Percentiles rank a stretch among this genome's conserved stretches.
Evolutionary conservation across 148 eudicot species (phyloP).

Genomic region (Polygonum aviculare): DNA sequence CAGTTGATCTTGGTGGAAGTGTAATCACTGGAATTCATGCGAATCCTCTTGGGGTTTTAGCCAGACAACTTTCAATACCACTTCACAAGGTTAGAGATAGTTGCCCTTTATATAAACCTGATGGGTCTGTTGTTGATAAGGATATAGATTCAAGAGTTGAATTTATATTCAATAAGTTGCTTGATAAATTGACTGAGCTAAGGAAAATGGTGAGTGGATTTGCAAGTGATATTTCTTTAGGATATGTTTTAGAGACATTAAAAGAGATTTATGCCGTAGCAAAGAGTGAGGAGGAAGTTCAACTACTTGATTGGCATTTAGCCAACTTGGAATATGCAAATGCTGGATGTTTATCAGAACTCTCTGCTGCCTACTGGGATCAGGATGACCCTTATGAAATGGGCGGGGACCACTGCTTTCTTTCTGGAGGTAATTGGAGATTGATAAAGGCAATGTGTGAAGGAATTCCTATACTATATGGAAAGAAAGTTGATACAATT

Average conservation of each 20-base stretch:
- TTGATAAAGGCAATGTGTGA: slow-evolving; percentile 68
- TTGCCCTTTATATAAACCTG: slow-evolving; percentile 82
- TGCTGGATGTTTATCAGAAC: slow-evolving; percentile 85
- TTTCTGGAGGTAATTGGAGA: slow-evolving; percentile 90
- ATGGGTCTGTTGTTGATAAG: slow-evolving; percentile 49
- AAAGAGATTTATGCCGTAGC: slow-evolving; percentile 58
- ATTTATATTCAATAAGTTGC: slow-evolving; percentile 55
- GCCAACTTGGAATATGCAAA: slow-evolving; percentile 95
- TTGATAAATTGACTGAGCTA: slow-evolving; percentile 70
- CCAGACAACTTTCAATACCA: slow-evolving; percentile 80
- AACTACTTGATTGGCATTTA: slow-evolving; percentile 85
- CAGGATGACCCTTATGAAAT: slow-evolving; percentile 98
- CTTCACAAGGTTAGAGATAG: slow-evolving; percentile 86
- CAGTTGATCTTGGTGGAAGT: slow-evolving; percentile 90
- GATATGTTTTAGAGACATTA: slow-evolving; percentile 71
- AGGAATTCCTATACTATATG: slow-evolving; percentile 72
- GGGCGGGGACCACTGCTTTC: slow-evolving; percentile 98
- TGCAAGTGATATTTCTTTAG: slow-evolving; percentile 60
- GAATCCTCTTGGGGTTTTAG: slow-evolving; percentile 86
- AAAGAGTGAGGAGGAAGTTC: slow-evolving; percentile 59
- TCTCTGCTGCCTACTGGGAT: slow-evolving; percentile 93
- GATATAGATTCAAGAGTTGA: slow-evolving; percentile 56
- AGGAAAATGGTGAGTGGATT: slow-evolving; percentile 70
- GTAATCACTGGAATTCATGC: slow-evolving; percentile 94
- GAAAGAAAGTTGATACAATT: slow-evolving; percentile 53